Conservation (phyloP, 768 basidiomycete genomes). For the Suillus weaverae region DNA sequence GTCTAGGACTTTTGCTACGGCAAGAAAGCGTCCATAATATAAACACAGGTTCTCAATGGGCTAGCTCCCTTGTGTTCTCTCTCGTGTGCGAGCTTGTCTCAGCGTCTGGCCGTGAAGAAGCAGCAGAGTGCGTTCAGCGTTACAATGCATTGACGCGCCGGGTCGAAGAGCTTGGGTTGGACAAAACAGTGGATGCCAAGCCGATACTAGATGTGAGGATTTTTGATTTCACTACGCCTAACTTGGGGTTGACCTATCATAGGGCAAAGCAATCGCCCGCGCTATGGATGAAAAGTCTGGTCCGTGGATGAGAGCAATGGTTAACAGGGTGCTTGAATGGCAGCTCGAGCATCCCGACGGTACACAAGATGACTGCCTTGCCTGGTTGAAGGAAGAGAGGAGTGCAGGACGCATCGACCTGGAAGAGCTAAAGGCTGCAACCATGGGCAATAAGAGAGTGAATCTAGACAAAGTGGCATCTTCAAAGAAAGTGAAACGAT, state of each 20-base stretch:
- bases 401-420: slow-evolving; percentile 44
- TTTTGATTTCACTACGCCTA: background rate
- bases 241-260: slow-evolving; percentile 10
- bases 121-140: slow-evolving; percentile 46
- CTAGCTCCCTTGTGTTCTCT: slow-evolving; percentile 71
- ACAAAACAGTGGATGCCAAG: slow-evolving; percentile 60
- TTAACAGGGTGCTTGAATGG: slow-evolving; percentile 78
- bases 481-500: slow-evolving; percentile 35
- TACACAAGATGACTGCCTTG: slow-evolving; percentile 63
- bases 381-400: slow-evolving; percentile 66
- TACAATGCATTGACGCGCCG: slow-evolving; percentile 69
- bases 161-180: slow-evolving; percentile 63
- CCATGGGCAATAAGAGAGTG: slow-evolving; percentile 26
- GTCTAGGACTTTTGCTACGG: slow-evolving; percentile 65
- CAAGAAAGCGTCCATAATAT: slow-evolving; percentile 65
- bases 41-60: slow-evolving; percentile 65
- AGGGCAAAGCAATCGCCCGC: slow-evolving; percentile 72
- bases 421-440: slow-evolving; percentile 24
- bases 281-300: slow-evolving; percentile 63
- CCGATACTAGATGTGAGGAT: slow-evolving; percentile 75
- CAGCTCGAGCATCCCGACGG: slow-evolving; percentile 75
- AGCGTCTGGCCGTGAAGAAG: slow-evolving; percentile 40
- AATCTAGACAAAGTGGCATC: slow-evolving; percentile 15
- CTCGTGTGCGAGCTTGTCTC: slow-evolving; percentile 65
- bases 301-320: slow-evolving; percentile 63